phyloP scores from a whole-genome alignment of 2,329 filamentous ascomycete species.

The Fusarium proliferatum region DNA sequence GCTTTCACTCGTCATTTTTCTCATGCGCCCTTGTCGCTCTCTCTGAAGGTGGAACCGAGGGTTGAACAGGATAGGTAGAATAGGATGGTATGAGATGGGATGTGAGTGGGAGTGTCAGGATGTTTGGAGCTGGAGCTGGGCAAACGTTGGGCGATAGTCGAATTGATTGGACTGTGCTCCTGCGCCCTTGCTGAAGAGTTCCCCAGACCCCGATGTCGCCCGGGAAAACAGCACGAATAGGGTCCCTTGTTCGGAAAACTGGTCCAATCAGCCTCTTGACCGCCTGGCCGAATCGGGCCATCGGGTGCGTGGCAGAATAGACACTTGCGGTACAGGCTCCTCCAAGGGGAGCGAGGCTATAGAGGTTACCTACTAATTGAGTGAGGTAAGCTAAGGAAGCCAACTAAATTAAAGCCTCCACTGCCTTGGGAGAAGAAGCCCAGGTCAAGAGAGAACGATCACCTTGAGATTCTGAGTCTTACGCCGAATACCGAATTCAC shows the following conservation, averaged over 20 bases:
- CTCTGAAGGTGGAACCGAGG: constrained; percentile 41
- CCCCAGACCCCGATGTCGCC: constrained; percentile 35
- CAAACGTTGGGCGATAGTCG: constrained; percentile 30
- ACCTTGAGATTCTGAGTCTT: constrained; percentile 16
- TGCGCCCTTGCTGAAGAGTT: constrained; percentile 16
- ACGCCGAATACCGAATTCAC: not conserved
- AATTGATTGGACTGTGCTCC: constrained; percentile 40
- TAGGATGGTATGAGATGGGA: constrained; percentile 2
- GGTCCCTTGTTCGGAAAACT: constrained; percentile 7
- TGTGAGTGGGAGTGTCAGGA: constrained; percentile 13
- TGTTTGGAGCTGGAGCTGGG: constrained; percentile 41
- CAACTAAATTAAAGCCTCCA: constrained; percentile 1
- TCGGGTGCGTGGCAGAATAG: constrained; percentile 27
- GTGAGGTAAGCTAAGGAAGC: not conserved
- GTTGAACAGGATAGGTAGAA: constrained; percentile 9
- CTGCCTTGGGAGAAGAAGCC: constrained; percentile 10
- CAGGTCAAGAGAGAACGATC: constrained; percentile 23
- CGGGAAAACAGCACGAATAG: constrained; percentile 21
- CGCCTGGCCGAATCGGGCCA: constrained; percentile 23
- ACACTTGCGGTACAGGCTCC: not conserved
- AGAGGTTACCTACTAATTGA: not conserved
- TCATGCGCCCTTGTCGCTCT: constrained; percentile 40
- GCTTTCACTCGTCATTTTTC: constrained; percentile 45
- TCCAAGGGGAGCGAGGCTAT: not conserved
- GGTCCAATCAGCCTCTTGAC: constrained; percentile 31